These are phyloP conservation scores for Irpex lacteus DNA, from an alignment of 1,284 basidiomycete species.

Conservation along the genomic window DNA sequence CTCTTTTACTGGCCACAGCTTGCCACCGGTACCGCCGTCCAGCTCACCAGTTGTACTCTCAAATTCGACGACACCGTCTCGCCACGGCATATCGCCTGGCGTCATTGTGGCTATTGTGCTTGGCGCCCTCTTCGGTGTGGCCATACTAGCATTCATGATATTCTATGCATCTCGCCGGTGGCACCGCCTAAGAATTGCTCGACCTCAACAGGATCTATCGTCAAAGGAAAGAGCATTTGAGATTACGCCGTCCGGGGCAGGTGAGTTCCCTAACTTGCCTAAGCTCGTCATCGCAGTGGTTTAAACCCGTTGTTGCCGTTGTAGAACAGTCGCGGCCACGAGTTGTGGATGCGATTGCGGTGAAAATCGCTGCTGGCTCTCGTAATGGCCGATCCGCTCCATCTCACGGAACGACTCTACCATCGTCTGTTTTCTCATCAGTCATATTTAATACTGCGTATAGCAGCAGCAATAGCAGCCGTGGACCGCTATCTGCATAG, in stretches of 20 bases:
- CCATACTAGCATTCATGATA: not conserved
- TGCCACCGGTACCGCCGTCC: not conserved
- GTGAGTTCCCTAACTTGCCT: not conserved
- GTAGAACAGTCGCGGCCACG: too few species aligned
- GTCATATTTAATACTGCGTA: not conserved
- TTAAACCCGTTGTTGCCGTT: too few species aligned
- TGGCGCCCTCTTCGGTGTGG: not conserved
- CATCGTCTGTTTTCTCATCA: not conserved
- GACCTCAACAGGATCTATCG: not conserved
- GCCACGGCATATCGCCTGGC: not conserved
- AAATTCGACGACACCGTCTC: not conserved
- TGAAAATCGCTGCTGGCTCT: too few species aligned
- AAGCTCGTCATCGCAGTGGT: not conserved
- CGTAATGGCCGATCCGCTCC: not conserved
- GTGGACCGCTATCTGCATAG: not conserved
- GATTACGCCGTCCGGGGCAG: not conserved
- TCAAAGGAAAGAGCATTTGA: not conserved
- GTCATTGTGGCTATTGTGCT: not conserved
- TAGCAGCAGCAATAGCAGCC: not conserved
- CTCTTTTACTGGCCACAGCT: not conserved
- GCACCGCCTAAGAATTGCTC: not conserved
- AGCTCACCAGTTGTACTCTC: not conserved
- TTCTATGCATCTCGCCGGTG: not conserved
- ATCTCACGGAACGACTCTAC: not conserved
- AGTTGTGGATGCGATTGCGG: too few species aligned